A percentile compares a stretch with the other conserved stretches of the same genome.
These are phyloP conservation scores for Carex arenaria DNA, from an alignment of 202 grass and related monocot genomes.

Conservation along the genomic window DNA sequence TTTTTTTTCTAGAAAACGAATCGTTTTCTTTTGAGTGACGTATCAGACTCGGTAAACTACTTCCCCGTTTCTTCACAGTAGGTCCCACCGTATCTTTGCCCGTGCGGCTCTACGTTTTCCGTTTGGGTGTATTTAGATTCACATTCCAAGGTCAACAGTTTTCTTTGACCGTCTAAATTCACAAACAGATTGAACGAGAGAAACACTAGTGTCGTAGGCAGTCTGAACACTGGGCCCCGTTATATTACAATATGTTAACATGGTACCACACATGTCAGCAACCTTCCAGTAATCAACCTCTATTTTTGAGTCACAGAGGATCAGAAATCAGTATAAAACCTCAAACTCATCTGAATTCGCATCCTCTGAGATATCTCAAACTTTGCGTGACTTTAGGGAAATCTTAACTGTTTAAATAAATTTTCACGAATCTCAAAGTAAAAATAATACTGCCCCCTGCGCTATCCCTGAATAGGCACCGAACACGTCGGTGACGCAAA, in stretches of 20 bases:
- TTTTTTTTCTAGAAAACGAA: too few species aligned
- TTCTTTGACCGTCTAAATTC: background rate
- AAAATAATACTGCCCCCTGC: too few species aligned
- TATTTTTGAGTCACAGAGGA: background rate
- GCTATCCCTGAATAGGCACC: too few species aligned
- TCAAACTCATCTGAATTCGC: too few species aligned
- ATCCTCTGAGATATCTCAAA: too few species aligned
- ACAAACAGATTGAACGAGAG: background rate
- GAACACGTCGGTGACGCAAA: too few species aligned
- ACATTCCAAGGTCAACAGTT: background rate
- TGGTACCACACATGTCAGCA: background rate
- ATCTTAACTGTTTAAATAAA: too few species aligned
- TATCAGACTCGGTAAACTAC: background rate
- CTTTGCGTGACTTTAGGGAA: too few species aligned
- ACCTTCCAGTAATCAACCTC: background rate
- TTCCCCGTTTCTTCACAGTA: background rate
- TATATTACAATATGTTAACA: background rate
- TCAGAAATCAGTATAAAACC: background rate
- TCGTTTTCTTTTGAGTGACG: constrained; percentile 3
- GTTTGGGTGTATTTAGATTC: background rate
- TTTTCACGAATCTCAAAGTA: too few species aligned
- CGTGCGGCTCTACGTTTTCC: background rate
- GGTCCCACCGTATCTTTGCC: background rate
- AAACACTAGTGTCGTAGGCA: background rate
- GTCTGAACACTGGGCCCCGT: background rate